Conservation (phyloP, 2,329 filamentous ascomycete species). For the Fusarium globosum region DNA sequence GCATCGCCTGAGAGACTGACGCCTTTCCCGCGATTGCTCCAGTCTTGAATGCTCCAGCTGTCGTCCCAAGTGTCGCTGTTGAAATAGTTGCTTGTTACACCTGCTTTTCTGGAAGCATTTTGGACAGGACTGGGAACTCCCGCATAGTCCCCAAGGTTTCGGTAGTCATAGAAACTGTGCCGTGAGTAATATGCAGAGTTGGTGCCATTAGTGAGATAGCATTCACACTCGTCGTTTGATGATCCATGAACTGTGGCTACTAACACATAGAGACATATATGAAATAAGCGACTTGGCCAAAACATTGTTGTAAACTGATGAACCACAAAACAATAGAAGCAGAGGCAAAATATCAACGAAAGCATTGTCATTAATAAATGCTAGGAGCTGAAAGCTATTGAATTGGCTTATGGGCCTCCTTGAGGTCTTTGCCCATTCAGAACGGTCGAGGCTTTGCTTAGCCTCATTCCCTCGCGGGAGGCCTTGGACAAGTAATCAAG, state of each 20-base stretch:
- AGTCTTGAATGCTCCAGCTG: conserved; percentile 54
- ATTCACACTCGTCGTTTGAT: conserved; percentile 54
- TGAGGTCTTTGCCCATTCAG: conserved; percentile 7
- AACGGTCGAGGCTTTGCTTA: conserved; percentile 34
- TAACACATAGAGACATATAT: conserved; percentile 16
- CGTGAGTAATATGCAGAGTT: conserved; percentile 56
- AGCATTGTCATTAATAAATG: not conserved
- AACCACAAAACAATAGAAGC: not conserved
- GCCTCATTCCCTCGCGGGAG: conserved; percentile 29
- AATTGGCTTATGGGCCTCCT: not conserved
- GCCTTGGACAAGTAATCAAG: conserved; percentile 10
- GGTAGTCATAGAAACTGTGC: conserved; percentile 64
- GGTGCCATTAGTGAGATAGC: conserved; percentile 61
- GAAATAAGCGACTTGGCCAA: conserved; percentile 3
- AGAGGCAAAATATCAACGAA: not conserved
- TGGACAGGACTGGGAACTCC: conserved; percentile 49
- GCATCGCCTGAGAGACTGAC: conserved; percentile 44
- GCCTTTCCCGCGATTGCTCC: conserved; percentile 54
- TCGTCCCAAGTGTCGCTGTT: conserved; percentile 49
- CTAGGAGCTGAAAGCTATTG: not conserved
- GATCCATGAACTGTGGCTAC: not conserved
- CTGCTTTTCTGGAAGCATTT: conserved; percentile 43
- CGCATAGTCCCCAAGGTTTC: conserved; percentile 55
- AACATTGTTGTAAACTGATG: conserved; percentile 10
- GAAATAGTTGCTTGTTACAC: conserved; percentile 55